Conservation (phyloP, 129 eudicot genomes). For the Oenanthe sinensis region DNA sequence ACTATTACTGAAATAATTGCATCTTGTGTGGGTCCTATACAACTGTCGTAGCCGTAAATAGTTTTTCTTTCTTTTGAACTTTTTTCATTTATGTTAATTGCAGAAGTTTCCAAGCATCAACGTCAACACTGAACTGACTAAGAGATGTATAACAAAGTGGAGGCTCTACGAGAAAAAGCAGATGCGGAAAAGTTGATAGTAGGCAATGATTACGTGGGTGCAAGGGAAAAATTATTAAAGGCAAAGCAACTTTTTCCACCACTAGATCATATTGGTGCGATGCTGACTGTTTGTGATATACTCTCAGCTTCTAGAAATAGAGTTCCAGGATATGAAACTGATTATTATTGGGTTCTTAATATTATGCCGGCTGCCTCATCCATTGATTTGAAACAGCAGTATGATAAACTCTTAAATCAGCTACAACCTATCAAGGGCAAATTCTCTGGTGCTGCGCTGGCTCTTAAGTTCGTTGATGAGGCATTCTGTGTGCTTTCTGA, state of each 20-base stretch:
- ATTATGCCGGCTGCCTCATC: conserved; percentile 40
- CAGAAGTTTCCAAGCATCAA: conserved; percentile 10
- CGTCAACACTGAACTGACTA: conserved; percentile 17
- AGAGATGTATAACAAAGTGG: conserved; percentile 34
- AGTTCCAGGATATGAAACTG: conserved; percentile 39
- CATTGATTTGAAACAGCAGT: conserved; percentile 29
- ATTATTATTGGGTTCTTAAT: conserved; percentile 62
- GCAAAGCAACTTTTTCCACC: conserved; percentile 48
- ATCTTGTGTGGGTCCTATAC: conserved; percentile 8
- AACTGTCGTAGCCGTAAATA: not conserved
- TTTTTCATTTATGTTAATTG: conserved; percentile 11
- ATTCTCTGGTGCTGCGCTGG: conserved; percentile 47
- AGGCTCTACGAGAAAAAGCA: conserved; percentile 49
- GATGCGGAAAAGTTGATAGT: conserved; percentile 44
- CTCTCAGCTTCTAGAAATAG: conserved; percentile 36
- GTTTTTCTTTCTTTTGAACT: conserved; percentile 1
- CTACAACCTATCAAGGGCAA: conserved; percentile 49
- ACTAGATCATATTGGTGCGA: conserved; percentile 34
- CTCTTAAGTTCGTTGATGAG: conserved; percentile 43
- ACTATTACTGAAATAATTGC: not conserved
- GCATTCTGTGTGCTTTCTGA: conserved; percentile 50
- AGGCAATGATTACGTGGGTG: conserved; percentile 37
- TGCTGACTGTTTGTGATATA: conserved; percentile 52
- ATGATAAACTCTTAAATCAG: conserved; percentile 34
- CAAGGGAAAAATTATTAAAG: conserved; percentile 38